A percentile compares a stretch with the other conserved stretches of the same genome.
phyloP scores from a whole-genome alignment of 371 early-diverging fungal species.

The Gilbertella persicaria region DNA sequence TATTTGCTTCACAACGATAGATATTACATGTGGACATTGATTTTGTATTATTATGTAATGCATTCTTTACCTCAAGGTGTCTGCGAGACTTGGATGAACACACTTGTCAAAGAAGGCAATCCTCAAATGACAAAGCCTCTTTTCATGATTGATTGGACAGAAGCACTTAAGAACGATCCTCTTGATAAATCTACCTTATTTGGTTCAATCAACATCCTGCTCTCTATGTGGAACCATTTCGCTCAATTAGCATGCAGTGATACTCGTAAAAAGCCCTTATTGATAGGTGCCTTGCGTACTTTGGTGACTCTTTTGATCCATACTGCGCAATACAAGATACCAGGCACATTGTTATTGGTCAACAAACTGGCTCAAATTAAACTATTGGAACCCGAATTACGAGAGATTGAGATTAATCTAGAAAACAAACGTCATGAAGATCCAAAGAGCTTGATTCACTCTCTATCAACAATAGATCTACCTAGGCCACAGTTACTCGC shows the following conservation, averaged over 20 bases:
- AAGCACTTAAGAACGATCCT: constrained; percentile 14
- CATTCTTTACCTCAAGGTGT: constrained; percentile 22
- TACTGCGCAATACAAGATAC: constrained; percentile 27
- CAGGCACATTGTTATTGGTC: constrained; percentile 31
- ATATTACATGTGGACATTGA: constrained; percentile 36
- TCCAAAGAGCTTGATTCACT: neutral
- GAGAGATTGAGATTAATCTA: constrained; percentile 21
- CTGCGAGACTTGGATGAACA: constrained; percentile 28
- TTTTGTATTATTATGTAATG: constrained; percentile 28
- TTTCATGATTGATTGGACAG: constrained; percentile 35
- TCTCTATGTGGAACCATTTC: constrained; percentile 40
- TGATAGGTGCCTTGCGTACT: constrained; percentile 35
- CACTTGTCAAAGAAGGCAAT: constrained; percentile 22
- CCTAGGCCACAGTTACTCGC: neutral
- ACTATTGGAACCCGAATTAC: constrained; percentile 27
- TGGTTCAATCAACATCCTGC: constrained; percentile 29
- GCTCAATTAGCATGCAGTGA: constrained; percentile 24
- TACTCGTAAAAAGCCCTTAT: constrained; percentile 26
- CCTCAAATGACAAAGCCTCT: constrained; percentile 15
- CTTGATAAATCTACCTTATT: constrained; percentile 25
- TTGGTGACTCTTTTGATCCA: constrained; percentile 27
- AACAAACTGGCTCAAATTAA: constrained; percentile 10
- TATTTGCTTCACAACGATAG: constrained; percentile 28
- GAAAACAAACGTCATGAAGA: constrained; percentile 5
- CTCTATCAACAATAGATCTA: neutral